Conservation (phyloP, 192 early-diverging fungal genomes). For the Polychytrium aggregatum region DNA sequence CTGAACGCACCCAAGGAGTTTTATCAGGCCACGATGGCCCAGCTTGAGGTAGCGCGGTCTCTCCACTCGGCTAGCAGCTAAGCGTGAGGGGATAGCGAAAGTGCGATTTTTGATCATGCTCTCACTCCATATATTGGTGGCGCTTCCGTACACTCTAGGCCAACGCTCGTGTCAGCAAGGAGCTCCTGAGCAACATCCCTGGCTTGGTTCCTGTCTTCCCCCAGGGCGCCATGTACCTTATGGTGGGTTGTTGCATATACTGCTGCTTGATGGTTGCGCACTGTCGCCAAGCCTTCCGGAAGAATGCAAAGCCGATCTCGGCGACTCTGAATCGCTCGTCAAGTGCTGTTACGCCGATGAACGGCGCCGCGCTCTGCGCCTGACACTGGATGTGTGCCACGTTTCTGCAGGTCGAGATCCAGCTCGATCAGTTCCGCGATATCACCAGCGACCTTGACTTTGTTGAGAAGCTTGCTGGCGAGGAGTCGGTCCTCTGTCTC, state of each 20-base stretch:
- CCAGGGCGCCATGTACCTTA: constrained; percentile 90
- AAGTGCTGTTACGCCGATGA: too few species aligned
- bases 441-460: constrained; percentile 71
- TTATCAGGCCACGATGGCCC: constrained; percentile 52
- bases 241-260: constrained; percentile 35
- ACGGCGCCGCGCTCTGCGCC: too few species aligned
- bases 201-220: constrained; percentile 69
- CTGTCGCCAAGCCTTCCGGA: too few species aligned
- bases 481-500: constrained; percentile 74
- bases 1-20: constrained; percentile 60
- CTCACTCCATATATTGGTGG: too few species aligned
- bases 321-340: too few species aligned
- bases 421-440: constrained; percentile 55
- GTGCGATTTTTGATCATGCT: too few species aligned
- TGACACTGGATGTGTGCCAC: neutral
- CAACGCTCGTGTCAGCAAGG: constrained; percentile 55
- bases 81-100: too few species aligned
- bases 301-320: too few species aligned
- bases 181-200: constrained; percentile 49
- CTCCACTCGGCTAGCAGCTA: too few species aligned
- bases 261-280: too few species aligned
- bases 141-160: too few species aligned
- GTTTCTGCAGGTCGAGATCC: constrained; percentile 40
- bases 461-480: constrained; percentile 64
- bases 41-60: too few species aligned